These are phyloP conservation scores for Carex parvula DNA, from an alignment of 176 grass and related monocot species.

Conservation along the genomic window DNA sequence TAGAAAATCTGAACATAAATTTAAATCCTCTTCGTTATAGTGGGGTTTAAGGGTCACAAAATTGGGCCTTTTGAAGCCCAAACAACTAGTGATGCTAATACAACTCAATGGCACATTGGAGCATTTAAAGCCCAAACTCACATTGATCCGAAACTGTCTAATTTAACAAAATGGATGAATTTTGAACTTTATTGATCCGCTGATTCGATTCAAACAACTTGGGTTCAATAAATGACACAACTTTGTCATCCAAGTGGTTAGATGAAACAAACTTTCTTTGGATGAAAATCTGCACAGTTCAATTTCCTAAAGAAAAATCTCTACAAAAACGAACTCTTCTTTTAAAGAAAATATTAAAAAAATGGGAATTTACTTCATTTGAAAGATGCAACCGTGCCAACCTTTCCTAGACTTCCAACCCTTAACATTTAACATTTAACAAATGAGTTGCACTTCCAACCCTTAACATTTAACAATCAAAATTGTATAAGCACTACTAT, in stretches of 20 bases:
- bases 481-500: background rate
- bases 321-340: background rate
- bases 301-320: background rate
- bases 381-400: background rate
- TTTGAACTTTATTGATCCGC: background rate
- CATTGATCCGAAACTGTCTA: background rate
- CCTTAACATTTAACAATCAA: too few species aligned
- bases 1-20: background rate
- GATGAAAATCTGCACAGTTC: background rate
- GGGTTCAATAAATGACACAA: background rate
- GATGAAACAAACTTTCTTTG: background rate
- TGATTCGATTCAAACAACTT: background rate
- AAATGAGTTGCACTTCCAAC: too few species aligned
- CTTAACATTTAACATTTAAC: too few species aligned
- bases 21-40: background rate
- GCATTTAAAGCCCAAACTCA: background rate
- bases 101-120: too few species aligned
- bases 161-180: background rate
- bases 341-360: background rate
- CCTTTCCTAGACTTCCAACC: background rate
- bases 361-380: background rate
- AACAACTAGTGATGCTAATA: background rate
- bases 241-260: background rate
- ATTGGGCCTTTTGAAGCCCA: background rate
- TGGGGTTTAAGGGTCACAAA: background rate